Base-by-base conservation (phyloP, 306 rosid genomes). In the Vigna mungo region DNA sequence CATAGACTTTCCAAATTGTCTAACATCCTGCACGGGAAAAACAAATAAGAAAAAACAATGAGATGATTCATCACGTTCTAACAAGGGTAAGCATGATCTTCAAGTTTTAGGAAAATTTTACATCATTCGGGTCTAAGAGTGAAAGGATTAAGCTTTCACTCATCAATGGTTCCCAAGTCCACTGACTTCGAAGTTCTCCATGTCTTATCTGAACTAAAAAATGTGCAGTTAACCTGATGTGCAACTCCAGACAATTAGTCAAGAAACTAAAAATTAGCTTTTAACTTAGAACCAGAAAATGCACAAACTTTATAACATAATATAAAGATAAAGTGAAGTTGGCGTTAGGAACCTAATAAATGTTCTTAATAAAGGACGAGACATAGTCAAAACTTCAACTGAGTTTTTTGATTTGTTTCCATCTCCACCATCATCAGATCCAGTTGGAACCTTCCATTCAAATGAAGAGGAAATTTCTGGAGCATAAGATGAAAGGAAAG, bases 151-250 rank as follows among this genome's bases (percentile, higher is more conserved):
- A 75, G 90, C 95, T 88, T 84, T 94, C 97, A 65, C 96, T 90
- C 97, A 94, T 92, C 66, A 78, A 81, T 68, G 98, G 93, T 80
- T 94, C 96, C 98, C 98, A 94, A 47, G 87, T 88, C 98, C 98
- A 94, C 80, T 78, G 93, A 83, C 88, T 89, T 78, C 71, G 65
- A 72, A 92, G 88, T 78, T 84, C 96, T 71, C 89, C 92, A 75
- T 85, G 94, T 56, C 87, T 87, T 85, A 88, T 87, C 84, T 84
- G 88, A 78, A 76, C 90, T 87, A 92, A 59, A 86, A 88, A 92
- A 80, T 94, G 89, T 81, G 89, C 81, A 68, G 97, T 90, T 77
- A 94, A 90, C 97, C 98, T 94, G 97, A 68, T 82, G 77, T 11
- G 72, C 63, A 80, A 80, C 83, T 83, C 74, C 83, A 83, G 67